phyloP scores from a whole-genome alignment of 495 filamentous ascomycete species.

The Endocarpon pusillum region DNA sequence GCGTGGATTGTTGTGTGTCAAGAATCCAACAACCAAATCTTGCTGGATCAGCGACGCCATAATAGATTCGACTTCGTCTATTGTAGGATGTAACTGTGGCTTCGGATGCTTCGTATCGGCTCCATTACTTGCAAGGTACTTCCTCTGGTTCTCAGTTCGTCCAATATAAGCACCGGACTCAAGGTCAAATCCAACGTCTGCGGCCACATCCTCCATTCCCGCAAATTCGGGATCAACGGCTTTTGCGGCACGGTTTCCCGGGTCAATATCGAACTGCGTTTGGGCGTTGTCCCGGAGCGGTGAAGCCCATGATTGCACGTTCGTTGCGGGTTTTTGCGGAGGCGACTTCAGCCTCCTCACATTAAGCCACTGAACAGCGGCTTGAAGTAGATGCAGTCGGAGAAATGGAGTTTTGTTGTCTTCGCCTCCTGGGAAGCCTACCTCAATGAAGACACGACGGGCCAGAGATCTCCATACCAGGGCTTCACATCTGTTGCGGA shows the following conservation, averaged over 20 bases:
- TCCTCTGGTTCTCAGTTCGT: background rate
- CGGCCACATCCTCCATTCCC: background rate
- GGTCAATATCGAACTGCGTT: background rate
- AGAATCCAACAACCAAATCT: conserved; percentile 71
- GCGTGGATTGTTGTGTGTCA: conserved; percentile 53
- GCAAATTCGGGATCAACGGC: background rate
- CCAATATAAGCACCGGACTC: background rate
- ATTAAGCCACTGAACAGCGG: conserved; percentile 24
- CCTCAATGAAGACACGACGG: conserved; percentile 55
- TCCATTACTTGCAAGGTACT: no score
- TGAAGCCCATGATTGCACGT: background rate
- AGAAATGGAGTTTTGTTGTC: conserved; percentile 27
- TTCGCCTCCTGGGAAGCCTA: conserved; percentile 34
- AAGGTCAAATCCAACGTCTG: background rate
- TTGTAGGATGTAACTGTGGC: conserved; percentile 6
- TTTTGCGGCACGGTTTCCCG: background rate
- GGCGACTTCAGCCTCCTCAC: conserved; percentile 3
- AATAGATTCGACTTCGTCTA: conserved; percentile 59
- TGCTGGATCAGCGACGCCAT: conserved; percentile 63
- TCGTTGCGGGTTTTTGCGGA: background rate
- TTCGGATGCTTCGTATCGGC: background rate
- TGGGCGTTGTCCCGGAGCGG: background rate
- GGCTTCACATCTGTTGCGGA: conserved; percentile 57
- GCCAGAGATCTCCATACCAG: conserved; percentile 74
- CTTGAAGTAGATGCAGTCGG: conserved; percentile 24